Conservation (phyloP, 768 basidiomycete species). For the Trichaptum fuscoviolaceum region DNA sequence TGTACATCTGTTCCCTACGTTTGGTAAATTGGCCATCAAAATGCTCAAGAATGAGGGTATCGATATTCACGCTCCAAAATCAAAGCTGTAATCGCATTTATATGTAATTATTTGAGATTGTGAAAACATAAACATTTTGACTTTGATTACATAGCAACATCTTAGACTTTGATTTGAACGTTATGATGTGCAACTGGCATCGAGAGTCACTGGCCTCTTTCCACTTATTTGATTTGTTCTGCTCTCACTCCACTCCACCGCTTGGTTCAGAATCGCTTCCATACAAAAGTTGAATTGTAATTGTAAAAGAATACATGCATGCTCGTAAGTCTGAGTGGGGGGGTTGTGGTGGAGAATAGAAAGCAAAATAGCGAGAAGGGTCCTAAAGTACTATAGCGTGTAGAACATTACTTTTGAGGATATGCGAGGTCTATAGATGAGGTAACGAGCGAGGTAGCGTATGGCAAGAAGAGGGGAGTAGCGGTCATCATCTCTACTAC, state of each 20-base stretch:
- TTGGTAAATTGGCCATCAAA: constrained; percentile 58
- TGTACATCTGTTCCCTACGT: constrained; percentile 43
- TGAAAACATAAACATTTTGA: too few relatives aligned
- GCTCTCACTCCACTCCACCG: neutral
- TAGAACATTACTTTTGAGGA: constrained; percentile 11
- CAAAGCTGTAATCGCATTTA: constrained; percentile 22
- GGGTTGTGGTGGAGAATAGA: constrained; percentile 5
- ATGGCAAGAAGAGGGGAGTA: neutral
- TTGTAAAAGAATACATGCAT: constrained; percentile 1
- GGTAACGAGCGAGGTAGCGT: constrained; percentile 1
- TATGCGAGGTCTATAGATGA: constrained; percentile 7
- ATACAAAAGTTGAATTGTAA: neutral
- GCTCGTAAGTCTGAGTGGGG: constrained; percentile 10
- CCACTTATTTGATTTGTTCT: too few relatives aligned
- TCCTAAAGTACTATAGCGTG: neutral
- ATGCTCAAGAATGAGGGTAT: constrained; percentile 52
- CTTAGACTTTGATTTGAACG: too few relatives aligned
- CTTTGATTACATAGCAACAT: too few relatives aligned
- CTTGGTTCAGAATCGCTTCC: neutral
- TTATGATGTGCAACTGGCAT: neutral
- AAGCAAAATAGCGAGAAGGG: constrained; percentile 4
- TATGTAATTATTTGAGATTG: neutral
- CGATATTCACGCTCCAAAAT: constrained; percentile 14
- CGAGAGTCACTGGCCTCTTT: neutral
- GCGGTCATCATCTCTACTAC: neutral